phyloP scores from a whole-genome alignment of 345 rosid genomes.

The Rhodamnia argentea region DNA sequence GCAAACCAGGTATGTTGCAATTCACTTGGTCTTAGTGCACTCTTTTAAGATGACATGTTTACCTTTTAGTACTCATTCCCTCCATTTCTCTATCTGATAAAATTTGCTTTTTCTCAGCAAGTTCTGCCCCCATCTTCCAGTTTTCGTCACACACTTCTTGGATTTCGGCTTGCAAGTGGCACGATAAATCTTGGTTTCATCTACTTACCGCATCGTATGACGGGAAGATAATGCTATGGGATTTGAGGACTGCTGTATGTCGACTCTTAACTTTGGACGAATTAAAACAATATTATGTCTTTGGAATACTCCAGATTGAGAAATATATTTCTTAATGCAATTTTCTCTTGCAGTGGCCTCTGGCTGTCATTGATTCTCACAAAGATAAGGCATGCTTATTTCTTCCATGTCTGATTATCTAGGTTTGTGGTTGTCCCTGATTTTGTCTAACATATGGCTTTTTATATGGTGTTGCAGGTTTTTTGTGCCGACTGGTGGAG shows the following conservation, averaged over 20 bases:
- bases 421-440: neutral
- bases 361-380: slow-evolving; percentile 67
- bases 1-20: slow-evolving; percentile 70
- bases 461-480: slow-evolving; percentile 31
- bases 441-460: neutral
- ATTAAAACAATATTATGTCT: neutral
- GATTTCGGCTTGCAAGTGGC: slow-evolving; percentile 98
- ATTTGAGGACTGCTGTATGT: slow-evolving; percentile 94
- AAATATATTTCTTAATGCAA: neutral
- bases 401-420: neutral
- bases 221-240: slow-evolving; percentile 99
- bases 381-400: slow-evolving; percentile 53
- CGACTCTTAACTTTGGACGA: neutral
- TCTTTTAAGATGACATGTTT: neutral
- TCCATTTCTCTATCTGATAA: neutral
- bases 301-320: neutral
- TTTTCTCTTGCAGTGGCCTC: slow-evolving; percentile 80
- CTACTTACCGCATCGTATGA: slow-evolving; percentile 91
- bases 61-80: neutral
- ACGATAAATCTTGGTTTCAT: slow-evolving; percentile 67
- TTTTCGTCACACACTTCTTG: slow-evolving; percentile 83
- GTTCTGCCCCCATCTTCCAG: slow-evolving; percentile 78
- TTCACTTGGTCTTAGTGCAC: neutral
- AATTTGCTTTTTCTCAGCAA: slow-evolving; percentile 35
- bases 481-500: slow-evolving; percentile 97